Evolutionary conservation across 108 stramenopile genomes (phyloP).

Genomic region (Chaetoceros tenuissimus): DNA sequence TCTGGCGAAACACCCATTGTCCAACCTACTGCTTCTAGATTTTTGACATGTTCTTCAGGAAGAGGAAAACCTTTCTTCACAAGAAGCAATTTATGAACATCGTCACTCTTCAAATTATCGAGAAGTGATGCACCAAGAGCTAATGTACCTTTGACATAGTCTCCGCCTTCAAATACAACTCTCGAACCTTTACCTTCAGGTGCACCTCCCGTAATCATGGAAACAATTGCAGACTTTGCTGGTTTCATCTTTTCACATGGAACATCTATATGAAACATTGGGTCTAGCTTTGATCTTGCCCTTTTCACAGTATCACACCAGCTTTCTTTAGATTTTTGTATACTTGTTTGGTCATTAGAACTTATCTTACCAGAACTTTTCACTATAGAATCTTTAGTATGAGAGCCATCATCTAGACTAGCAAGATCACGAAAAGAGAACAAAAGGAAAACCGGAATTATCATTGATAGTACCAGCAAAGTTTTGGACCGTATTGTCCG

Average conservation of each 20-base stretch:
- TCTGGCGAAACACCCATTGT: constrained; percentile 25
- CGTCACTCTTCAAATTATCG: constrained; percentile 10
- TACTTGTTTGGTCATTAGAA: too few species aligned
- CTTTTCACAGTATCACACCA: constrained; percentile 18
- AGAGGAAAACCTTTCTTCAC: constrained; percentile 19
- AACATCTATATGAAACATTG: constrained; percentile 10
- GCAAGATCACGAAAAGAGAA: too few species aligned
- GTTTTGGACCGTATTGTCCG: too few species aligned
- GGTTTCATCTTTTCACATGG: constrained; percentile 28
- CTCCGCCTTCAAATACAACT: constrained; percentile 14
- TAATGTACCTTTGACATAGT: constrained; percentile 29
- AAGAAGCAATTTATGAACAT: constrained; percentile 16
- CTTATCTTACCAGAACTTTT: too few species aligned
- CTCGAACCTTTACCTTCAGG: constrained; percentile 14
- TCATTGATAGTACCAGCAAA: too few species aligned
- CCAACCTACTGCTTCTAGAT: constrained; percentile 28
- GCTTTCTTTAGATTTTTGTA: too few species aligned
- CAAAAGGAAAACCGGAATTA: too few species aligned
- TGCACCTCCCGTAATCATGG: constrained; percentile 19
- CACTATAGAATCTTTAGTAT: too few species aligned
- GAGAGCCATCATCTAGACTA: too few species aligned
- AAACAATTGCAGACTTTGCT: constrained; percentile 24
- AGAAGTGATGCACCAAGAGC: constrained; percentile 18
- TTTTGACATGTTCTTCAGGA: constrained; percentile 5
- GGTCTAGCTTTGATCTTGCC: constrained; percentile 8